These are phyloP conservation scores for Tolypocladium amazonense DNA, from an alignment of 2,329 filamentous ascomycete species.

Conservation along the genomic window DNA sequence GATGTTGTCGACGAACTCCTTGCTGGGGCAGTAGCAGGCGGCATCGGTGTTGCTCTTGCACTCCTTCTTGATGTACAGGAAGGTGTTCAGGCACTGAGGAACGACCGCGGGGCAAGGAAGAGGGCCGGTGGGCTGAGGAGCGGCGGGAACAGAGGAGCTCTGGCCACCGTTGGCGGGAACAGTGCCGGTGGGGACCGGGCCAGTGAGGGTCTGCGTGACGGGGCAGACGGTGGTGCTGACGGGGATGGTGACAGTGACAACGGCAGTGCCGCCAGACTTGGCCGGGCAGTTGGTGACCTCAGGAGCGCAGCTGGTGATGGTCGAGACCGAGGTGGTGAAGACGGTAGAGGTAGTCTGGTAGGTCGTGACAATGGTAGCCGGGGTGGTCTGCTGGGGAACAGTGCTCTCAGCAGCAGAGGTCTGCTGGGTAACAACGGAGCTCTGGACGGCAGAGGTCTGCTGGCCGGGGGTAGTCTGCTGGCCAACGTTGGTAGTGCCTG, in stretches of 20 bases:
- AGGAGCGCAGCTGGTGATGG: constrained; percentile 38
- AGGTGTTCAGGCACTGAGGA: constrained; percentile 86
- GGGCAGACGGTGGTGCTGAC: constrained; percentile 52
- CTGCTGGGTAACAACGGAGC: background rate
- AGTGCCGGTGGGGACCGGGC: background rate
- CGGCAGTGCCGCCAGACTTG: constrained; percentile 30
- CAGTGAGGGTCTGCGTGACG: constrained; percentile 42
- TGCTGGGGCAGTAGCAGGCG: constrained; percentile 77
- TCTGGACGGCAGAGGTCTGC: constrained; percentile 3
- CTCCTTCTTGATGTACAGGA: constrained; percentile 55
- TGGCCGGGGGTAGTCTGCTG: constrained; percentile 2
- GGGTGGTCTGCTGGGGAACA: constrained; percentile 4
- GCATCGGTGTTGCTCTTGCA: constrained; percentile 79
- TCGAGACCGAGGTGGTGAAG: constrained; percentile 37
- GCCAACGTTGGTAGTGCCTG: no score
- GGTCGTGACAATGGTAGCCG: constrained; percentile 18
- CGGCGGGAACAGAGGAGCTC: constrained; percentile 13
- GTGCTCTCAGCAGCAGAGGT: constrained; percentile 8
- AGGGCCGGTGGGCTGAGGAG: constrained; percentile 22
- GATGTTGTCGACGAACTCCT: constrained; percentile 66
- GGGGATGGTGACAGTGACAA: constrained; percentile 43
- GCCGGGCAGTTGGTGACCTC: constrained; percentile 41
- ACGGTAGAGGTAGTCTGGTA: constrained; percentile 38
- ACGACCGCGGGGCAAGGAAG: constrained; percentile 59
- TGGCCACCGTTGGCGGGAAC: background rate